phyloP scores from a whole-genome alignment of 129 eudicot species.

The Flaveria sonorensis region DNA sequence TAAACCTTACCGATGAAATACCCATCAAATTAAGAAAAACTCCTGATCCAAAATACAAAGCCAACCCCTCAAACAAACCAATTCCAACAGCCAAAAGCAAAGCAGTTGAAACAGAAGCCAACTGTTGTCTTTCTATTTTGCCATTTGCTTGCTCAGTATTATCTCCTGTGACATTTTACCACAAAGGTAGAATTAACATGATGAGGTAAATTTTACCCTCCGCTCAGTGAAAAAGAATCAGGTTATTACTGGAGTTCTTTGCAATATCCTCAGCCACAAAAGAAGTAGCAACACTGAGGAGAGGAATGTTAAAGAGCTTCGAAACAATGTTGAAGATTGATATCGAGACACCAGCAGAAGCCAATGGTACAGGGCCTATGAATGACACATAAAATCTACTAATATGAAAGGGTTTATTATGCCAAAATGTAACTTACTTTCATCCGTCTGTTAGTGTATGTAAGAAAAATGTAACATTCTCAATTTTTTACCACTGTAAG shows the following conservation, averaged over 20 bases:
- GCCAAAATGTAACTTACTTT: not conserved
- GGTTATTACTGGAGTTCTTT: slow-evolving; percentile 46
- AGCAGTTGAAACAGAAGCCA: slow-evolving; percentile 93
- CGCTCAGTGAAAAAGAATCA: slow-evolving; percentile 11
- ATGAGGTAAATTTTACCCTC: slow-evolving; percentile 7
- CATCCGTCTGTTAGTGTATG: not conserved
- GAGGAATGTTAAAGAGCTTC: slow-evolving; percentile 89
- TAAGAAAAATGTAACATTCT: not conserved
- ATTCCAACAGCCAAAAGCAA: slow-evolving; percentile 80
- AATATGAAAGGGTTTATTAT: not conserved
- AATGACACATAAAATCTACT: not conserved
- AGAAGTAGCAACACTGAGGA: slow-evolving; percentile 94
- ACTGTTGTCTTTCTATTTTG: slow-evolving; percentile 57
- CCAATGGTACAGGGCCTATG: slow-evolving; percentile 84
- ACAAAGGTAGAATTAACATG: slow-evolving; percentile 15
- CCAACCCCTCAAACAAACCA: slow-evolving; percentile 85
- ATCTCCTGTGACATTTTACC: slow-evolving; percentile 30
- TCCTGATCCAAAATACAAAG: slow-evolving; percentile 85
- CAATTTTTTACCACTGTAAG: not conserved
- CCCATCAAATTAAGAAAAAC: slow-evolving; percentile 85
- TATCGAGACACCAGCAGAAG: slow-evolving; percentile 89
- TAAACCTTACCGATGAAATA: slow-evolving; percentile 65
- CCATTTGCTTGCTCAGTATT: slow-evolving; percentile 31
- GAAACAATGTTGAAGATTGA: slow-evolving; percentile 86
- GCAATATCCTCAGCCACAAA: slow-evolving; percentile 97